Evolutionary conservation across 2,329 filamentous ascomycete species (phyloP).

Genomic region (Aureobasidium lini): DNA sequence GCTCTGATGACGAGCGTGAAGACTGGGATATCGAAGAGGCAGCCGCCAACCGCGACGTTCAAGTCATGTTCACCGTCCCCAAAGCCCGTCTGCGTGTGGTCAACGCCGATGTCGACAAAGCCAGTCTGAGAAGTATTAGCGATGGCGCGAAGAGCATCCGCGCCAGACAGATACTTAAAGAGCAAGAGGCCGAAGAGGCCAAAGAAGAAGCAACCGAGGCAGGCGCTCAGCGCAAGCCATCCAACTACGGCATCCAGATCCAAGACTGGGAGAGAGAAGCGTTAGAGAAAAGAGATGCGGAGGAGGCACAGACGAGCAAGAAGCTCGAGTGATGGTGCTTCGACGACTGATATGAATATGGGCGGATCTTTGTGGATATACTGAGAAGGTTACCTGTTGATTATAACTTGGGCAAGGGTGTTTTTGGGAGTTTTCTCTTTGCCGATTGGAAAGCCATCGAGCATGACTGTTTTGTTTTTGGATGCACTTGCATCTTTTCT

Average conservation of each 20-base stretch:
- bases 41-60: slow-evolving; percentile 40
- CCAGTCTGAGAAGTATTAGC: slow-evolving; percentile 29
- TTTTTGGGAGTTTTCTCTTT: not conserved
- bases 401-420: not conserved
- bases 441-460: not conserved
- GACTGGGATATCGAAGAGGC: slow-evolving; percentile 47
- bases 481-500: not conserved
- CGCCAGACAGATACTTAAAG: not conserved
- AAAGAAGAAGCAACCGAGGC: not conserved
- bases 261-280: slow-evolving; percentile 12
- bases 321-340: not conserved
- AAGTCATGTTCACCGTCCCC: slow-evolving; percentile 83
- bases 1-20: slow-evolving; percentile 27
- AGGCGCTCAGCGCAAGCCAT: slow-evolving; percentile 1
- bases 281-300: slow-evolving; percentile 5
- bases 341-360: not conserved
- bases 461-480: not conserved
- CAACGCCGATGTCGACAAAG: slow-evolving; percentile 57
- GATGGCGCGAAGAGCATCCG: slow-evolving; percentile 20
- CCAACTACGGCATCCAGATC: slow-evolving; percentile 9
- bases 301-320: not conserved
- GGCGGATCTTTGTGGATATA: not conserved
- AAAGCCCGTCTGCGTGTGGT: slow-evolving; percentile 82
- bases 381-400: not conserved
- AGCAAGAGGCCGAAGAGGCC: not conserved